Evolutionary conservation across 73 alveolate genomes (phyloP), one percentile per base, ranked within the genome.

Genomic region (Stentor coeruleus): DNA sequence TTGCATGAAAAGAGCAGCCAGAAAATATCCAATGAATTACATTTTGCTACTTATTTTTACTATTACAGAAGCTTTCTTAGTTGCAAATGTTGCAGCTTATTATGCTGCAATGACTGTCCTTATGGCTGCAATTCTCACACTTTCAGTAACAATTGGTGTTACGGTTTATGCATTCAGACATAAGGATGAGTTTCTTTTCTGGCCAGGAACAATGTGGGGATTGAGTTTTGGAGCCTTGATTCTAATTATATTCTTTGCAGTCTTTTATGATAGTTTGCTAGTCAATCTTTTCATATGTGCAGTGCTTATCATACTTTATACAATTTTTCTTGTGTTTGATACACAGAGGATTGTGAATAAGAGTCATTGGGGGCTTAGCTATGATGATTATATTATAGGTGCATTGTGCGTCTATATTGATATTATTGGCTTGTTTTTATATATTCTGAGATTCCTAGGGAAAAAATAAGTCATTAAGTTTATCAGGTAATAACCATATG

Each of bases 1-100:
- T 41, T 90, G 94, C 49, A n/a, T 60, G 38, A 72, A 82, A 26
- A 39, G 38, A 15, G 35, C 88, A 30, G 94, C 92, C 3, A 59
- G 90, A 74, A 88, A 58, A 57, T 90, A 86, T 3, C 96, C 96
- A 2, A 36, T 33, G 3, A 90, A 90, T 66, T 88, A 84, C 35
- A 85, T 88, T 37, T 57, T 87, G 74, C 14, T 88, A 35, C 31
- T 36, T 26, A 28, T 72, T 0, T 90, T 90, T 84, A 90, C 96
- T 3, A 0, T 89, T 39, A 76, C 89, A 58, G 96, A 90, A 60
- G 81, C 89, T 2, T 85, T 75, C 66, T 28, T 85, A 14, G 93
- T 90, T 20, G 81, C 91, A 4, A 31, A 72, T 40, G 3, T 85
- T 49, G 84, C 94, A 55, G 85, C 91, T 38, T 85, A 81, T 59